A percentile compares a stretch with the other conserved stretches of the same genome.
These are phyloP conservation scores for Tolypocladium amazonense DNA, from an alignment of 2,329 filamentous ascomycete species.

Conservation along the genomic window DNA sequence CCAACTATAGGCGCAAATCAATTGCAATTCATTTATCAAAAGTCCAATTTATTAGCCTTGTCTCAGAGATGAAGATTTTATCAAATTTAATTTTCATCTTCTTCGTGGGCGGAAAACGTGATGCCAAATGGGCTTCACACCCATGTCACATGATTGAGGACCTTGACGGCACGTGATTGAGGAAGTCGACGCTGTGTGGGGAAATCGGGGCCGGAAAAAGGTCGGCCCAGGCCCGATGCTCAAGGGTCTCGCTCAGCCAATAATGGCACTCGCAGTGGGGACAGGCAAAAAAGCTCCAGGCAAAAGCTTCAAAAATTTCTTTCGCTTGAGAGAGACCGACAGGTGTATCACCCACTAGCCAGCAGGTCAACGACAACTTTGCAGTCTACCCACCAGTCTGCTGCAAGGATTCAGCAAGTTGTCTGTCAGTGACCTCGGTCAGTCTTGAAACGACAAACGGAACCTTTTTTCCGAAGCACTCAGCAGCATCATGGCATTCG, in stretches of 20 bases:
- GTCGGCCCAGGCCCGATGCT: conserved; percentile 5
- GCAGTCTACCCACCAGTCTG: neutral
- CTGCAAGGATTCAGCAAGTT: neutral
- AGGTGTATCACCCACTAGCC: neutral
- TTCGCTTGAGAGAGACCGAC: conserved; percentile 10
- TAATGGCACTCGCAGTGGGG: conserved; percentile 6
- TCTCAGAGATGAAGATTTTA: neutral
- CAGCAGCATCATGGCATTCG: conserved; percentile 18
- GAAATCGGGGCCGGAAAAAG: conserved; percentile 3
- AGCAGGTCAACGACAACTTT: neutral
- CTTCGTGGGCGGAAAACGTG: neutral
- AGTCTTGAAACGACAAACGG: neutral
- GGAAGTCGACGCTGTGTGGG: neutral
- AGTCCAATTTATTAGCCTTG: neutral
- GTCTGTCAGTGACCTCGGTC: neutral
- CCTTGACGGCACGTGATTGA: neutral
- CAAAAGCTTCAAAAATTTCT: conserved; percentile 28
- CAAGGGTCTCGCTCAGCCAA: conserved; percentile 1
- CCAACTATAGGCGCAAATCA: neutral
- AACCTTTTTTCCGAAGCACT: conserved; percentile 1
- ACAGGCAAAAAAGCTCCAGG: conserved; percentile 9
- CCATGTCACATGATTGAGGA: neutral
- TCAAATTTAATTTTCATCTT: neutral
- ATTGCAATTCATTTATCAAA: neutral
- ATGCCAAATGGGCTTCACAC: neutral